Percentiles rank a stretch among this genome's conserved stretches.
phyloP scores from a whole-genome alignment of 345 rosid genomes.

The Gossypium herbaceum region DNA sequence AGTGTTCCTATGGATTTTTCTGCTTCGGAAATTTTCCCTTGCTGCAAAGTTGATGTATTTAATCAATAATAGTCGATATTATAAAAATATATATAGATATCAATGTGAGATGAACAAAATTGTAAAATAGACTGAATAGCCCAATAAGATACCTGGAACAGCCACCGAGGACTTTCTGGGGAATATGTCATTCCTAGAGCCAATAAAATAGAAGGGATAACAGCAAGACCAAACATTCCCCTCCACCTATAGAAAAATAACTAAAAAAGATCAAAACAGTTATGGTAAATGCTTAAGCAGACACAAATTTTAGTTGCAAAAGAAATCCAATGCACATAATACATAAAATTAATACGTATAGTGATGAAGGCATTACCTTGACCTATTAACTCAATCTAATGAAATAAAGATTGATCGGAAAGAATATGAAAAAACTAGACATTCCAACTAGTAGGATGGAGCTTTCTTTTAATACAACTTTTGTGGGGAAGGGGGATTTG shows the following conservation, averaged over 20 bases:
- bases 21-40: constrained; percentile 75
- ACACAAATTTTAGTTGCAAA: neutral
- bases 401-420: neutral
- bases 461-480: neutral
- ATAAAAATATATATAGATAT: neutral
- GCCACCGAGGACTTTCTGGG: constrained; percentile 99
- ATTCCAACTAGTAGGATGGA: neutral
- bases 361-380: neutral
- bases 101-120: neutral
- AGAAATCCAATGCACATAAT: constrained; percentile 3
- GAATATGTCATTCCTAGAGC: constrained; percentile 86
- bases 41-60: constrained; percentile 41
- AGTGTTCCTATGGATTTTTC: constrained; percentile 75
- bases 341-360: neutral
- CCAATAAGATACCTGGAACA: constrained; percentile 64
- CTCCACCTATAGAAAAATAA: constrained; percentile 72
- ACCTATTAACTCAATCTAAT: neutral
- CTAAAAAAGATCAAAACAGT: constrained; percentile 11
- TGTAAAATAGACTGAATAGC: constrained; percentile 9
- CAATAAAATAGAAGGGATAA: constrained; percentile 75
- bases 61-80: constrained; percentile 8
- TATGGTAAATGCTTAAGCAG: neutral
- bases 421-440: neutral
- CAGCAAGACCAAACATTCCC: constrained; percentile 88
- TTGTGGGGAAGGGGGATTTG: neutral